Conservation (phyloP, 352 stramenopile genomes). For the Phytophthora kernoviae region DNA sequence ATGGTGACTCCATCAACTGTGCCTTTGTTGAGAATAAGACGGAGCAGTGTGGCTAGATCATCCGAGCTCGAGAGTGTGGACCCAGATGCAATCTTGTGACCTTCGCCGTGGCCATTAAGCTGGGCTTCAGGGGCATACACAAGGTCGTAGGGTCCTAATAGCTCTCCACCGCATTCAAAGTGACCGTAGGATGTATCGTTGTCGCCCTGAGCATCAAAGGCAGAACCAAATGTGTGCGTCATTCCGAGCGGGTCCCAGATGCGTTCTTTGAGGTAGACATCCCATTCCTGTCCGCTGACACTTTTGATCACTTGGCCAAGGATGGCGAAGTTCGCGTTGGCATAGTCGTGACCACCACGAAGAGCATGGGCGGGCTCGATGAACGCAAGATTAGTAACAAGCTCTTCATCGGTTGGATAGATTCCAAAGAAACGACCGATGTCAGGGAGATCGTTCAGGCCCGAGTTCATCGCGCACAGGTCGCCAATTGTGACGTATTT, state of each 20-base stretch:
- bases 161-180: conserved; percentile 48
- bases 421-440: conserved; percentile 35
- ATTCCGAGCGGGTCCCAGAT: conserved; percentile 67
- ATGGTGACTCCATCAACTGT: conserved; percentile 52
- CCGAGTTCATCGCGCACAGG: conserved; percentile 68
- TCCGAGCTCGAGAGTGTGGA: conserved; percentile 57
- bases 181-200: conserved; percentile 51
- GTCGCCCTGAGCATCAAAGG: conserved; percentile 27
- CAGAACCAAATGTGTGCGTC: conserved; percentile 53
- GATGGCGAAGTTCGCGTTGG: conserved; percentile 69
- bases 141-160: conserved; percentile 53
- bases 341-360: conserved; percentile 58
- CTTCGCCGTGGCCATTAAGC: conserved; percentile 24
- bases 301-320: conserved; percentile 61
- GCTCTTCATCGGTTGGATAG: conserved; percentile 42
- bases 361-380: conserved; percentile 48
- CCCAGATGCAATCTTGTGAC: conserved; percentile 42
- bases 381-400: conserved; percentile 41
- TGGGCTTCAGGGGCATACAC: conserved; percentile 36
- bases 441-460: conserved; percentile 34
- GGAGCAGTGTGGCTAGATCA: conserved; percentile 62
- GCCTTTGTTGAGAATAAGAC: conserved; percentile 69
- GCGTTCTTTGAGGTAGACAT: conserved; percentile 49
- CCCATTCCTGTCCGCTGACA: conserved; percentile 52
- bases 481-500: conserved; percentile 55